These are phyloP conservation scores for Adansonia madagascariensis DNA, from an alignment of 441 rosid species.

Conservation along the genomic window DNA sequence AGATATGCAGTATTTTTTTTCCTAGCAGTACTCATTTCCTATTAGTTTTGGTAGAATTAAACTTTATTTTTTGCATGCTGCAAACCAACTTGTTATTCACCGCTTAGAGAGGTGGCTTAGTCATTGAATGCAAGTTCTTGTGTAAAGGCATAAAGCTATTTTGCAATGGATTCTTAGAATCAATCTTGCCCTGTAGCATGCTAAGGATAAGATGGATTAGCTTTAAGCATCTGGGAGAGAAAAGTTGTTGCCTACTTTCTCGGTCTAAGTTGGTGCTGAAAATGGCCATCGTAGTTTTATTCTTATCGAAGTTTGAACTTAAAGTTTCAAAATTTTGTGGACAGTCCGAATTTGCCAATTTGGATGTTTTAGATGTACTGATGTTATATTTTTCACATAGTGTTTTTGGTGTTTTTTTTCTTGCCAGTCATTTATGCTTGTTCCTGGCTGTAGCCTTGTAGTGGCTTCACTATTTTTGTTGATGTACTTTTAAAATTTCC, in stretches of 20 bases:
- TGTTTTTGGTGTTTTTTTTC: background rate
- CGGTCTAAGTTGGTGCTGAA: background rate
- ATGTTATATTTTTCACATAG: background rate
- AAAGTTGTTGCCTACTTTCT: background rate
- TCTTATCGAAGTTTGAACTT: background rate
- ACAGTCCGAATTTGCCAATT: background rate
- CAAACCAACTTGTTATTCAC: background rate
- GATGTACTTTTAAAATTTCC: background rate
- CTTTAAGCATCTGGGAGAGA: constrained; percentile 3
- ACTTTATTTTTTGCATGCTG: background rate
- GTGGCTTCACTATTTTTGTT: background rate
- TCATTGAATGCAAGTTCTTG: constrained; percentile 3
- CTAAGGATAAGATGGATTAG: background rate
- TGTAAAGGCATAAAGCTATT: background rate
- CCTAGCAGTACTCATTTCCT: background rate
- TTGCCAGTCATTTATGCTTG: constrained; percentile 7
- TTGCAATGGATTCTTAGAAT: background rate
- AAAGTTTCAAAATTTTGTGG: background rate
- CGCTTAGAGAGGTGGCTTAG: background rate
- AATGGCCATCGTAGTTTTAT: background rate
- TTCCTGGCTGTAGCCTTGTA: background rate
- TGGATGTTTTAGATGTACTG: background rate
- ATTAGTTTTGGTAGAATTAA: constrained; percentile 10
- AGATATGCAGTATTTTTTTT: background rate
- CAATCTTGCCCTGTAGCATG: background rate